phyloP scores from a whole-genome alignment of 2,329 filamentous ascomycete species.

The Pestalotiopsis sp. region DNA sequence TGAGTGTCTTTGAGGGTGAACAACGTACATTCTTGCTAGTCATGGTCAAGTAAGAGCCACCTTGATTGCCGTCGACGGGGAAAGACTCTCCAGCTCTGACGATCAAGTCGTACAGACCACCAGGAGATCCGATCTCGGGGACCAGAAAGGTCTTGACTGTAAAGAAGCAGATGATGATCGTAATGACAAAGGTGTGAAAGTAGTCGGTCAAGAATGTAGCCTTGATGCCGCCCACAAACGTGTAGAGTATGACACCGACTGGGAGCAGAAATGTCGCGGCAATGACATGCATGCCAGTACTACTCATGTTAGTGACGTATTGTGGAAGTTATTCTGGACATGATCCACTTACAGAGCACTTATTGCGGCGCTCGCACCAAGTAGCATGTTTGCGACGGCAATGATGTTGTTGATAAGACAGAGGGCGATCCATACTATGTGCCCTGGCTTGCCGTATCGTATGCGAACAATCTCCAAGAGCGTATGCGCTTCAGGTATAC shows the following conservation, averaged over 20 bases:
- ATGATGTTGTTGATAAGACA: constrained; percentile 56
- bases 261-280: constrained; percentile 47
- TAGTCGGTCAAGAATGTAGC: constrained; percentile 84
- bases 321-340: background rate
- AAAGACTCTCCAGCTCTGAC: constrained; percentile 65
- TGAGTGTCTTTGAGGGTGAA: background rate
- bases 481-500: constrained; percentile 55
- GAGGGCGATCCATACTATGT: constrained; percentile 51
- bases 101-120: constrained; percentile 74
- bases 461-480: constrained; percentile 53
- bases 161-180: constrained; percentile 83
- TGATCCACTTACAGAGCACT: constrained; percentile 30
- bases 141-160: constrained; percentile 79
- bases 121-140: constrained; percentile 68
- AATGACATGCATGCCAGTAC: constrained; percentile 50
- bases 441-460: constrained; percentile 46
- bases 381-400: constrained; percentile 52
- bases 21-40: constrained; percentile 56
- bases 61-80: constrained; percentile 75
- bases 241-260: constrained; percentile 24
- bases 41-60: constrained; percentile 88
- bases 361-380: constrained; percentile 44
- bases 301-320: constrained; percentile 19
- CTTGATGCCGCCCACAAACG: constrained; percentile 55
- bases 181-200: constrained; percentile 74